Conservation (phyloP, 257 asterid species). For the Solanum neorickii region DNA sequence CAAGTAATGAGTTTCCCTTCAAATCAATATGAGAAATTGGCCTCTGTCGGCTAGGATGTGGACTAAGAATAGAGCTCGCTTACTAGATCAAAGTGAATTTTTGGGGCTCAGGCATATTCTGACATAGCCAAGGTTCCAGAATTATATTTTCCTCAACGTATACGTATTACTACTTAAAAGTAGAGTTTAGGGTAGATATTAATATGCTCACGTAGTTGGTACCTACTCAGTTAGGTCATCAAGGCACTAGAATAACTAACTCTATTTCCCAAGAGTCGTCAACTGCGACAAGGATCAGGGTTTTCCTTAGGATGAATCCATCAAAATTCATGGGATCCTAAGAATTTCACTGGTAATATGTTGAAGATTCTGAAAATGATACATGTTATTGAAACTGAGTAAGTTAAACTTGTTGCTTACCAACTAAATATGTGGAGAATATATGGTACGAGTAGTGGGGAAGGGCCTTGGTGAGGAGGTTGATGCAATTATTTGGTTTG, state of each 20-base stretch:
- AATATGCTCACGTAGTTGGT: neutral
- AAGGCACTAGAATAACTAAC: neutral
- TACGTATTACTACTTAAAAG: neutral
- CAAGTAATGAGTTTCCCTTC: neutral
- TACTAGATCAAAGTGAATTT: neutral
- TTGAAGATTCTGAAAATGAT: neutral
- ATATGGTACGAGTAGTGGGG: neutral
- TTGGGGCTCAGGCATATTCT: neutral
- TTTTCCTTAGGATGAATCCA: neutral
- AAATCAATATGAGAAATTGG: neutral
- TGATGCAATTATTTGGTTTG: neutral
- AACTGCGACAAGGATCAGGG: neutral
- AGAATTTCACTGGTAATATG: neutral
- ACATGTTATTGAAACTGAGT: neutral
- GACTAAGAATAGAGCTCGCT: neutral
- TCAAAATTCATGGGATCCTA: neutral
- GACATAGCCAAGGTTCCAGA: neutral
- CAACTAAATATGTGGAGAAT: neutral
- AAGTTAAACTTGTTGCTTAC: neutral
- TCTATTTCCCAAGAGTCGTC: neutral
- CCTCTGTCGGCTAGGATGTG: neutral
- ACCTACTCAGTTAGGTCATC: neutral
- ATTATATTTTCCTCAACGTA: neutral
- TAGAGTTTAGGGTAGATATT: neutral
- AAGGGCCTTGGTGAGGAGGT: neutral